Percentiles rank a stretch among this genome's conserved stretches.
Evolutionary conservation across 2,329 filamentous ascomycete genomes (phyloP).

Genomic region (Botrytis medusae): DNA sequence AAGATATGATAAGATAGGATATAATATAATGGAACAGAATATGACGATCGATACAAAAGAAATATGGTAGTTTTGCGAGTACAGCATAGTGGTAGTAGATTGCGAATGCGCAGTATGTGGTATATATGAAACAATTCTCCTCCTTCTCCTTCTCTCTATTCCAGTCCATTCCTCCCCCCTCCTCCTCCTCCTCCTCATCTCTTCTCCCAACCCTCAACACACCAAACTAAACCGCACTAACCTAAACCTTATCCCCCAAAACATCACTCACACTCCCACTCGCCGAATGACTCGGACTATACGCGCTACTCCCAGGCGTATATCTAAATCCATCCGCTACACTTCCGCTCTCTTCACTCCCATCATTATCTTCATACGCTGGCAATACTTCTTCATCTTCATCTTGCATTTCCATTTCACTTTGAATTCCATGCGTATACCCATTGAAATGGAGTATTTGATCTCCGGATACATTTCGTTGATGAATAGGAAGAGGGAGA

Average conservation of each 20-base stretch:
- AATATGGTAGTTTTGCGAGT: background rate
- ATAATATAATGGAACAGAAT: background rate
- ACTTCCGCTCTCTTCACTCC: constrained; percentile 29
- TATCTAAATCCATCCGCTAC: constrained; percentile 38
- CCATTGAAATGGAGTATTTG: background rate
- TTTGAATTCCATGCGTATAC: background rate
- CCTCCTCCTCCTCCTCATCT: too few relatives aligned
- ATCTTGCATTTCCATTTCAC: background rate
- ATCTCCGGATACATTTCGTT: background rate
- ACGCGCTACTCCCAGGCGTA: constrained; percentile 33
- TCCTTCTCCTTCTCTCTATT: too few relatives aligned
- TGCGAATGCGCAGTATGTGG: background rate
- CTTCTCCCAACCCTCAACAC: background rate
- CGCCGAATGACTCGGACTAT: constrained; percentile 28
- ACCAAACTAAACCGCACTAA: too few relatives aligned
- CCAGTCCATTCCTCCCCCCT: background rate
- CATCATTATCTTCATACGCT: constrained; percentile 21
- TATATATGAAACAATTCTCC: background rate
- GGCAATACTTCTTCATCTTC: background rate
- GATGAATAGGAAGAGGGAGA: background rate
- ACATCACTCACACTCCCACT: constrained; percentile 35
- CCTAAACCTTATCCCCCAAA: constrained; percentile 1
- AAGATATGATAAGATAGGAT: background rate
- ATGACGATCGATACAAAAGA: background rate
- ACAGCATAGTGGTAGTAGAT: background rate